Conservation (phyloP, 225 moss, liverwort and hornwort genomes). For the Ulota crispa region DNA sequence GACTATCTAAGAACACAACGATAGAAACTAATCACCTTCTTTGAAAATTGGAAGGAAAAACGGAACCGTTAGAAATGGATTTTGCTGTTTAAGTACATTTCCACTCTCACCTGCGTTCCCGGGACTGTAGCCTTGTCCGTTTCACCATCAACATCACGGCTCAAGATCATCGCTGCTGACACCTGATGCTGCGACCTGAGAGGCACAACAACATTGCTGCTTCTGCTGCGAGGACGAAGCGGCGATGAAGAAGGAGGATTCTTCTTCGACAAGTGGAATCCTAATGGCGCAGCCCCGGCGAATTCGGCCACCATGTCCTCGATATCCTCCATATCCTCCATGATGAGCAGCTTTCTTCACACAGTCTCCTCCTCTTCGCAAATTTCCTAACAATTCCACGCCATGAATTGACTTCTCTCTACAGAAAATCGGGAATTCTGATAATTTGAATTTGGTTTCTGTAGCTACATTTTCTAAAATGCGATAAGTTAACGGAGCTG, state of each 20-base stretch:
- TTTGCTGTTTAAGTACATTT: not conserved
- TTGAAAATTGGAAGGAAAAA: not conserved
- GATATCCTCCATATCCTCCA: conserved; percentile 88
- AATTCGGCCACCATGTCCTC: conserved; percentile 63
- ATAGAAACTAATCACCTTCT: not conserved
- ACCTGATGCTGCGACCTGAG: conserved; percentile 38
- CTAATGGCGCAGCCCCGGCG: conserved; percentile 34
- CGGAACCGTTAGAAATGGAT: not conserved
- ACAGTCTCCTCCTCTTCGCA: not conserved
- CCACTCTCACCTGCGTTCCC: conserved; percentile 60
- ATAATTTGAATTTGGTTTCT: not conserved
- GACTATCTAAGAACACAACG: not conserved
- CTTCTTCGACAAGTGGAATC: conserved; percentile 52
- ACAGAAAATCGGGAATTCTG: too few species aligned
- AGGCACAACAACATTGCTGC: conserved; percentile 30
- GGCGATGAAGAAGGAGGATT: conserved; percentile 14
- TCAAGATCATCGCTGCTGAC: not conserved
- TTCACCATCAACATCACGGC: conserved; percentile 23
- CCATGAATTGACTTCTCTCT: conserved; percentile 6
- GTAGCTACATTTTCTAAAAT: not conserved
- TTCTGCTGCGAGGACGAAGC: not conserved
- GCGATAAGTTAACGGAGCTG: not conserved
- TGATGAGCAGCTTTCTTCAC: not conserved
- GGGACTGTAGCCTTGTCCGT: conserved; percentile 36
- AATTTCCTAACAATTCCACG: not conserved